Evolutionary conservation across 73 alveolate genomes (phyloP).

Genomic region (Diophrys appendiculata): DNA sequence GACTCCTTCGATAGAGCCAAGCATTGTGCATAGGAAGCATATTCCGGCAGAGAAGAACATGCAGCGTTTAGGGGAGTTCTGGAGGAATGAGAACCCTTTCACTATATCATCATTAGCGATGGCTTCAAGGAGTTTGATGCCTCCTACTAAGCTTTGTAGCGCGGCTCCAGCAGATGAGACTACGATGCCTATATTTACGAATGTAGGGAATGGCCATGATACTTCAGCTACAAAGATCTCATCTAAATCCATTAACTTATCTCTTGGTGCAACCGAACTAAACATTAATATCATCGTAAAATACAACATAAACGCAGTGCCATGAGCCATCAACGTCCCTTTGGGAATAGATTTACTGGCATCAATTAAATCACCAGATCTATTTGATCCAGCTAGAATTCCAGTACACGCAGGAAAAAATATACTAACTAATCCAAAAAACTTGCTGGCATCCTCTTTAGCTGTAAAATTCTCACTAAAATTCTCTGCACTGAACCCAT

Average conservation of each 20-base stretch:
- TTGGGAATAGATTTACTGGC: constrained; percentile 50
- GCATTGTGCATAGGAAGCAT: constrained; percentile 24
- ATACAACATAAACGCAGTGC: constrained; percentile 27
- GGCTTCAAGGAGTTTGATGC: constrained; percentile 45
- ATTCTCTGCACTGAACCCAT: constrained; percentile 43
- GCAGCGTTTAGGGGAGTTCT: constrained; percentile 11
- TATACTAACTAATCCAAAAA: constrained; percentile 32
- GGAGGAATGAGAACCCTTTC: constrained; percentile 31
- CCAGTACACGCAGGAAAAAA: constrained; percentile 68
- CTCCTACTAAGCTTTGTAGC: constrained; percentile 46
- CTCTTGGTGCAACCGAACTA: constrained; percentile 47
- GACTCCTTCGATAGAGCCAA: constrained; percentile 59
- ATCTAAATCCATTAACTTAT: constrained; percentile 22
- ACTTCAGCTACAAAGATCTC: constrained; percentile 57
- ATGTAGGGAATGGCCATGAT: constrained; percentile 58
- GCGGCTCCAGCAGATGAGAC: constrained; percentile 60
- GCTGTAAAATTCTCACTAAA: constrained; percentile 39
- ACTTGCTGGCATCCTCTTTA: constrained; percentile 12
- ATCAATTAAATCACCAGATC: constrained; percentile 39
- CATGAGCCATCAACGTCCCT: constrained; percentile 59
- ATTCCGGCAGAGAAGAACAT: constrained; percentile 28
- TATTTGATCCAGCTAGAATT: constrained; percentile 53
- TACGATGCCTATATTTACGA: constrained; percentile 52
- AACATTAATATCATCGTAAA: constrained; percentile 19
- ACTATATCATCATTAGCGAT: constrained; percentile 65